phyloP scores from a whole-genome alignment of 257 asterid species.

The Coffea canephora region DNA sequence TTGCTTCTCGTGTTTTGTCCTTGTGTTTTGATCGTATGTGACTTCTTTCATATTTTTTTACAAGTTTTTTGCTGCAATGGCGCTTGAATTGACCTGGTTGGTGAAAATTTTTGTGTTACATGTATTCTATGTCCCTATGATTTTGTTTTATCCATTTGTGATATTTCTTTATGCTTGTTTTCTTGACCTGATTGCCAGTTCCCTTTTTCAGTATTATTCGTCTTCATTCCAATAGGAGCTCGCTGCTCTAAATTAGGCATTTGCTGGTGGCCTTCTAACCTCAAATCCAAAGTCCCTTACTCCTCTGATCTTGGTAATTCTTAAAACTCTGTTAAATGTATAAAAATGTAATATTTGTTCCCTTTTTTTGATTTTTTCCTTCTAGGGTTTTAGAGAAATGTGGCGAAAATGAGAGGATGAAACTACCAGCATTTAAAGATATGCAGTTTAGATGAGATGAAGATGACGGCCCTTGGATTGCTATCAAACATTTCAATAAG shows the following conservation, averaged over 20 bases:
- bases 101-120: too few relatives aligned
- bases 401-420: conserved; percentile 26
- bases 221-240: too few relatives aligned
- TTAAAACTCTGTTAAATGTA: not conserved
- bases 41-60: too few relatives aligned
- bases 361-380: not conserved
- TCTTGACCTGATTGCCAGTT: too few relatives aligned
- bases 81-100: too few relatives aligned
- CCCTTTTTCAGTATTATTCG: too few relatives aligned
- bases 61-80: too few relatives aligned
- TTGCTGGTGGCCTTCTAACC: conserved; percentile 36
- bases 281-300: conserved; percentile 37
- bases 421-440: conserved; percentile 35
- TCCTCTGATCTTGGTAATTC: conserved; percentile 36
- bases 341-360: not conserved
- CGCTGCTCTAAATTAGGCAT: conserved; percentile 12
- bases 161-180: too few relatives aligned
- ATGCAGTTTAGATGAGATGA: conserved; percentile 41
- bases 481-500: conserved; percentile 45
- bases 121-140: too few relatives aligned
- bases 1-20: too few relatives aligned
- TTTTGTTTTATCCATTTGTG: too few relatives aligned
- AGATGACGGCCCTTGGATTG: conserved; percentile 37
- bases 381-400: conserved; percentile 27
- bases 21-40: too few relatives aligned